These are phyloP conservation scores for Stephanodiscus triporus DNA, from an alignment of 108 stramenopile genomes.

Conservation along the genomic window DNA sequence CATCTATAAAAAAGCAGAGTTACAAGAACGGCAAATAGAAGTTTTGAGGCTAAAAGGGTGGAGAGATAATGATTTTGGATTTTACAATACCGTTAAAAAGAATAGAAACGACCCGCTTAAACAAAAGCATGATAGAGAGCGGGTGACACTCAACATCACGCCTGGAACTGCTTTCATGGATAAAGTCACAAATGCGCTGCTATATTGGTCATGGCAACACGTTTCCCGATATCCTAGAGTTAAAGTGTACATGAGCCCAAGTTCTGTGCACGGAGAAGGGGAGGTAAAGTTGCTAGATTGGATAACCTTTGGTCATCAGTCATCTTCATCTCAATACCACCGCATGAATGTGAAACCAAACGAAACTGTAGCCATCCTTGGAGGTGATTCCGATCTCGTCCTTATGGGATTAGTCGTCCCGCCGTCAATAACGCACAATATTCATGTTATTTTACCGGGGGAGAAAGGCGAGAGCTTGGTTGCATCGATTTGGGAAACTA, in stretches of 20 bases:
- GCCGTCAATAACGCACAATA: conserved; percentile 75
- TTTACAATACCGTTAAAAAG: conserved; percentile 8
- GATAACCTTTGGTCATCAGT: conserved; percentile 52
- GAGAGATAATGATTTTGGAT: conserved; percentile 45
- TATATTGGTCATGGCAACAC: conserved; percentile 88
- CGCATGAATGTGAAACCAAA: conserved; percentile 36
- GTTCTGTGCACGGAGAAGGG: conserved; percentile 86
- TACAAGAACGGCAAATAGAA: conserved; percentile 49
- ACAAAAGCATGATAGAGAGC: conserved; percentile 39
- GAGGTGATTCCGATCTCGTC: conserved; percentile 90
- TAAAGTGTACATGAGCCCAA: conserved; percentile 75
- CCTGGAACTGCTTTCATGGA: conserved; percentile 85
- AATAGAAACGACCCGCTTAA: conserved; percentile 21
- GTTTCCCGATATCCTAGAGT: conserved; percentile 44
- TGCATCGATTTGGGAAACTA: conserved; percentile 76
- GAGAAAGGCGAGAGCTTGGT: conserved; percentile 42
- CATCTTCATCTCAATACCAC: conserved; percentile 3
- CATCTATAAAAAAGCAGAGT: conserved; percentile 49
- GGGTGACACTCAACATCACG: conserved; percentile 64
- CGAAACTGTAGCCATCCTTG: conserved; percentile 75
- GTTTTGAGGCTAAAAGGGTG: conserved; percentile 44
- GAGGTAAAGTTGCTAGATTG: conserved; percentile 91
- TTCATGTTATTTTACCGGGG: conserved; percentile 72
- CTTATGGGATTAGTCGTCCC: conserved; percentile 82
- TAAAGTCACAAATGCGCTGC: conserved; percentile 60